phyloP scores from a whole-genome alignment of 2,329 filamentous ascomycete genomes.

The Cladophialophora immunda region DNA sequence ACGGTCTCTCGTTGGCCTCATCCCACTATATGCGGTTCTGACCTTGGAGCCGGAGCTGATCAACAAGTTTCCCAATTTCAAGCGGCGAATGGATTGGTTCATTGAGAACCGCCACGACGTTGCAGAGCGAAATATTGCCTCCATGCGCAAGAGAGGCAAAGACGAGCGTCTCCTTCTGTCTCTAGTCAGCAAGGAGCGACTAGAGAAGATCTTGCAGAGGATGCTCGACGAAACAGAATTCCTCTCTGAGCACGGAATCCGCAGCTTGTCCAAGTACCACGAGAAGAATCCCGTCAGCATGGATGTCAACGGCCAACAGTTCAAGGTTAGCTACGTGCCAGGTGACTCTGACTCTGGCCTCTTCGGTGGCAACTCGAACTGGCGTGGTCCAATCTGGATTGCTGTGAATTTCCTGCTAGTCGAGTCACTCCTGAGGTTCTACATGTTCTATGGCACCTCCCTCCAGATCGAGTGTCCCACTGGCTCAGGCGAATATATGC shows the following conservation, averaged over 20 bases:
- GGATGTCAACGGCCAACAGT: slow-evolving; percentile 92
- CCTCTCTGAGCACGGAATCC: slow-evolving; percentile 86
- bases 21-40: slow-evolving; percentile 89
- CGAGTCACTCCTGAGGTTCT: slow-evolving; percentile 93
- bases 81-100: slow-evolving; percentile 93
- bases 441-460: slow-evolving; percentile 90
- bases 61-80: slow-evolving; percentile 90
- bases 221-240: slow-evolving; percentile 98
- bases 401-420: slow-evolving; percentile 95
- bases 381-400: slow-evolving; percentile 95
- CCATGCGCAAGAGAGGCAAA: slow-evolving; percentile 88
- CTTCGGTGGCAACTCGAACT: slow-evolving; percentile 97
- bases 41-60: slow-evolving; percentile 94
- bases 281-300: slow-evolving; percentile 90
- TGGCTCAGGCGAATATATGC: slow-evolving; percentile 93
- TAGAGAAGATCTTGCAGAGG: slow-evolving; percentile 84
- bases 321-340: slow-evolving; percentile 86
- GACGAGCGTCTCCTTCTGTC: slow-evolving; percentile 87
- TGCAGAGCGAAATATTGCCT: slow-evolving; percentile 92
- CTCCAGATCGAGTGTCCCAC: slow-evolving; percentile 94
- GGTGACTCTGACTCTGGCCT: slow-evolving; percentile 96
- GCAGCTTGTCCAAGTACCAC: slow-evolving; percentile 91
- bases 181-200: slow-evolving; percentile 90
- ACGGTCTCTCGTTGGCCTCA: slow-evolving; percentile 88
- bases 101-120: slow-evolving; percentile 85